A percentile compares a stretch with the other conserved stretches of the same genome.
These are phyloP conservation scores for Candida sithepensis DNA, from an alignment of 805 yeast genomes.

Conservation along the genomic window DNA sequence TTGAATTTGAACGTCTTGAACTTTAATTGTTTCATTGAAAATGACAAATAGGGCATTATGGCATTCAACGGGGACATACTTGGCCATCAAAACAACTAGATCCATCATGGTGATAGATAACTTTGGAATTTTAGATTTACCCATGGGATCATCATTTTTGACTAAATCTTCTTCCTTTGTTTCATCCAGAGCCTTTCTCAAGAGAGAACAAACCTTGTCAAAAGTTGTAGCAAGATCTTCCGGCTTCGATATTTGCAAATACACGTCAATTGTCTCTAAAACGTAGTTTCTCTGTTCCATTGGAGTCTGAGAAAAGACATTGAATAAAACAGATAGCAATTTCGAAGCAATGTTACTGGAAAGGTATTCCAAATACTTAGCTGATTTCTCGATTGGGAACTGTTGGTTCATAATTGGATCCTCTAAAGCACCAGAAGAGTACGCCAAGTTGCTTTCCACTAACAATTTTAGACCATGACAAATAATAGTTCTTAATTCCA, in stretches of 20 bases:
- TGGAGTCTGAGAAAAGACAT: conserved; percentile 85
- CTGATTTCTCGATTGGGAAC: conserved; percentile 56
- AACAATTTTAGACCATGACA: conserved; percentile 77
- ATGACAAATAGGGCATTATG: conserved; percentile 76
- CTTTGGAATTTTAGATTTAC: conserved; percentile 39
- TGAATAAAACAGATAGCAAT: conserved; percentile 80
- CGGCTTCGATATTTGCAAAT: conserved; percentile 62
- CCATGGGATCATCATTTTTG: conserved; percentile 32
- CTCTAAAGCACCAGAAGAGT: conserved; percentile 56
- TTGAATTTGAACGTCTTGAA: conserved; percentile 67
- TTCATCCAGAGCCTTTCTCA: conserved; percentile 70
- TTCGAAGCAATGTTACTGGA: conserved; percentile 62
- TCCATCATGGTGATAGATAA: conserved; percentile 87
- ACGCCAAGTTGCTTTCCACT: conserved; percentile 71
- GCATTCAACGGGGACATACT: conserved; percentile 68
- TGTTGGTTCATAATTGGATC: conserved; percentile 58
- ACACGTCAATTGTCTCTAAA: conserved; percentile 81
- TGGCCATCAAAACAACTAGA: conserved; percentile 80
- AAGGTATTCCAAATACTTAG: conserved; percentile 57
- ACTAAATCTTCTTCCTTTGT: conserved; percentile 36
- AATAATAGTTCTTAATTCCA: conserved; percentile 72
- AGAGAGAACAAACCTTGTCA: conserved; percentile 76
- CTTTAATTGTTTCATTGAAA: conserved; percentile 62
- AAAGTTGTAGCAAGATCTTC: conserved; percentile 73
- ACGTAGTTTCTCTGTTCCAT: conserved; percentile 82